These are phyloP conservation scores for Salvia sclarea DNA, from an alignment of 305 asterid species.

Conservation along the genomic window DNA sequence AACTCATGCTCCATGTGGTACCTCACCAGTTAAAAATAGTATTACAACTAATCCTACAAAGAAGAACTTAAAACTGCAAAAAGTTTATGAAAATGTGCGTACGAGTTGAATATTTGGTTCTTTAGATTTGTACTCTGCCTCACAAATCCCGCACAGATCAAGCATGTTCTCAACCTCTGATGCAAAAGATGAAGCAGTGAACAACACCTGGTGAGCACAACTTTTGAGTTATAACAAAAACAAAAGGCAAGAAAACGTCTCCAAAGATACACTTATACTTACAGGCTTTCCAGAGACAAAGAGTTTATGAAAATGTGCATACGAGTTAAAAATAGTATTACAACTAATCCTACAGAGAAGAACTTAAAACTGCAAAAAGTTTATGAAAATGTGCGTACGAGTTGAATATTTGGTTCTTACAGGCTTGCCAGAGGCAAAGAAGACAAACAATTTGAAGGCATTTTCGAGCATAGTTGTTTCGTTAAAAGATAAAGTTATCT, in stretches of 20 bases:
- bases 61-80: not conserved
- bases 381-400: slow-evolving; percentile 48
- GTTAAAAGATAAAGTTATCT: slow-evolving; percentile 88
- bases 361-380: not conserved
- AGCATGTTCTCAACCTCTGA: slow-evolving; percentile 60
- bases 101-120: slow-evolving; percentile 92
- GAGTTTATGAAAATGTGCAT: too few species aligned
- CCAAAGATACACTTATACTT: slow-evolving; percentile 36
- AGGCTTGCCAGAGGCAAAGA: slow-evolving; percentile 64
- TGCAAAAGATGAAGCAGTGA: slow-evolving; percentile 85
- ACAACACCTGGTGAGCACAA: slow-evolving; percentile 54
- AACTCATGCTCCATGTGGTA: slow-evolving; percentile 94
- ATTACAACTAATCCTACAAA: slow-evolving; percentile 8
- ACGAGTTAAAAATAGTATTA: slow-evolving; percentile 23
- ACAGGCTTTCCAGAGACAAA: too few species aligned
- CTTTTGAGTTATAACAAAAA: not conserved
- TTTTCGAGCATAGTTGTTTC: slow-evolving; percentile 55
- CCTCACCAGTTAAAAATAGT: slow-evolving; percentile 42
- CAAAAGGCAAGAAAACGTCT: not conserved
- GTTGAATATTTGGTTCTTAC: slow-evolving; percentile 88
- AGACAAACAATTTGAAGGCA: slow-evolving; percentile 45
- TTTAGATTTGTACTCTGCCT: slow-evolving; percentile 82
- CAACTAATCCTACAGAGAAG: not conserved
- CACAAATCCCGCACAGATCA: slow-evolving; percentile 76
- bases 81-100: slow-evolving; percentile 28